Percentiles rank a stretch among this genome's conserved stretches.
Conservation (phyloP, 2,329 filamentous ascomycete genomes). For the Aspergillus sp. region DNA sequence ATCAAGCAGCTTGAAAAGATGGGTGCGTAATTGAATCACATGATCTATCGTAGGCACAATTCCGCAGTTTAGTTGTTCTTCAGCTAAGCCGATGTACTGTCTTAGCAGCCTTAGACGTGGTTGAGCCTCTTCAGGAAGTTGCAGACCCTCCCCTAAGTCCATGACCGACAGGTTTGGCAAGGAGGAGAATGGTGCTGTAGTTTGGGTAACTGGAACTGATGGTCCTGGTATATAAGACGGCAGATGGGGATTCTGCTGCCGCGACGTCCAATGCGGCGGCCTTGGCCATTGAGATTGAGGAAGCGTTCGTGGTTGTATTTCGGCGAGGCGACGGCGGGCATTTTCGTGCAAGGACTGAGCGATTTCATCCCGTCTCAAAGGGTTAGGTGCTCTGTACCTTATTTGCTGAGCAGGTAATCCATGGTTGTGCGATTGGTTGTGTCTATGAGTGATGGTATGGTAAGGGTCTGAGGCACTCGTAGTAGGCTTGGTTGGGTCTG, state of each 20-base stretch:
- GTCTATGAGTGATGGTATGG: constrained; percentile 12
- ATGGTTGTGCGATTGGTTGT: constrained; percentile 5
- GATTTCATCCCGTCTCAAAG: constrained; percentile 18
- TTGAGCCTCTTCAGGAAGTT: constrained; percentile 13
- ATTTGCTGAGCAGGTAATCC: constrained; percentile 9
- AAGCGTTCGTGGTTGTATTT: constrained; percentile 14
- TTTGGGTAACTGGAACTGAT: not conserved
- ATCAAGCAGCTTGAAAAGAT: constrained; percentile 34
- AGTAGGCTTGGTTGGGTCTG: constrained; percentile 7
- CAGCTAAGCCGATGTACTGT: constrained; percentile 26
- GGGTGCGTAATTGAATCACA: constrained; percentile 29
- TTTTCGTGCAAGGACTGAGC: constrained; percentile 21
- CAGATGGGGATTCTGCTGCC: constrained; percentile 7
- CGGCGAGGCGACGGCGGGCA: constrained; percentile 22
- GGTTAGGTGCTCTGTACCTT: constrained; percentile 15
- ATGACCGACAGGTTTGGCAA: not conserved
- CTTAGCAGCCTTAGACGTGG: constrained; percentile 20
- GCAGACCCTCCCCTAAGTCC: not conserved
- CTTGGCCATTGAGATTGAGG: constrained; percentile 1
- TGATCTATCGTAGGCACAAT: constrained; percentile 30
- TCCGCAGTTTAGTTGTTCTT: constrained; percentile 30
- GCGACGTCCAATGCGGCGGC: not conserved
- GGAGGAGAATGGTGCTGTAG: not conserved
- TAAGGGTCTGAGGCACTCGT: not conserved
- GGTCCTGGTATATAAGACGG: constrained; percentile 1